Evolutionary conservation across 805 yeast genomes (phyloP).

Genomic region (Yamadazyma takamatsuzukensis): DNA sequence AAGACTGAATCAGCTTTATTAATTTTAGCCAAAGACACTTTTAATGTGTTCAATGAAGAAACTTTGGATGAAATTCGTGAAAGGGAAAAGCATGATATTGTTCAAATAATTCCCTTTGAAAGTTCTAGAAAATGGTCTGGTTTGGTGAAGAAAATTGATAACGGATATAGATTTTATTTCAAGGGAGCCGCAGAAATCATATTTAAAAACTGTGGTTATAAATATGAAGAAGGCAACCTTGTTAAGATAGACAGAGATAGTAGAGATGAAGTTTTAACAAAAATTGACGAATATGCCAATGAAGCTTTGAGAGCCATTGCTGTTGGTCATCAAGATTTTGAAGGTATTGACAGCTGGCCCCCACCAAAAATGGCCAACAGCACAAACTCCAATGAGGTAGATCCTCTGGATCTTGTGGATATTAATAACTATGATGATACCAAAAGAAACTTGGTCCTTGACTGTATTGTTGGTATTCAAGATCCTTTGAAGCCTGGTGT

Average conservation of each 20-base stretch:
- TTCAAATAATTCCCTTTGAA: constrained; percentile 85
- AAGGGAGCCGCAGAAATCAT: constrained; percentile 97
- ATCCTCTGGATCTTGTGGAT: constrained; percentile 27
- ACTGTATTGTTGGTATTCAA: constrained; percentile 86
- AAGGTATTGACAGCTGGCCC: constrained; percentile 56
- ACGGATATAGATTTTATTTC: constrained; percentile 57
- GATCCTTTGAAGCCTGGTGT: constrained; percentile 94
- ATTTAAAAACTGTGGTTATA: constrained; percentile 52
- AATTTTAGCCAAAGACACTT: constrained; percentile 56
- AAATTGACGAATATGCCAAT: constrained; percentile 56
- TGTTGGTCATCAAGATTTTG: constrained; percentile 75
- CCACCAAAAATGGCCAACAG: constrained; percentile 44
- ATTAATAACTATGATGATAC: constrained; percentile 18
- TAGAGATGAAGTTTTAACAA: constrained; percentile 28
- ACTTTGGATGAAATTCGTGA: constrained; percentile 42
- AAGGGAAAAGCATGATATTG: constrained; percentile 32
- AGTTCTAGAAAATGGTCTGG: constrained; percentile 93
- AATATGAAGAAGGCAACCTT: constrained; percentile 19
- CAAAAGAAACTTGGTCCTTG: constrained; percentile 43
- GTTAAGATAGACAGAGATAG: constrained; percentile 25
- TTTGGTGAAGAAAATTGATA: constrained; percentile 52
- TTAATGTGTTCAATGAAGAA: constrained; percentile 42
- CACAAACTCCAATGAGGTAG: constrained; percentile 16
- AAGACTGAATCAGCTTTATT: constrained; percentile 92
- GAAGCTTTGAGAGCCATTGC: constrained; percentile 85